A percentile compares a stretch with the other conserved stretches of the same genome.
phyloP scores from a whole-genome alignment of 305 asterid species.

The Fraxinus sp. region DNA sequence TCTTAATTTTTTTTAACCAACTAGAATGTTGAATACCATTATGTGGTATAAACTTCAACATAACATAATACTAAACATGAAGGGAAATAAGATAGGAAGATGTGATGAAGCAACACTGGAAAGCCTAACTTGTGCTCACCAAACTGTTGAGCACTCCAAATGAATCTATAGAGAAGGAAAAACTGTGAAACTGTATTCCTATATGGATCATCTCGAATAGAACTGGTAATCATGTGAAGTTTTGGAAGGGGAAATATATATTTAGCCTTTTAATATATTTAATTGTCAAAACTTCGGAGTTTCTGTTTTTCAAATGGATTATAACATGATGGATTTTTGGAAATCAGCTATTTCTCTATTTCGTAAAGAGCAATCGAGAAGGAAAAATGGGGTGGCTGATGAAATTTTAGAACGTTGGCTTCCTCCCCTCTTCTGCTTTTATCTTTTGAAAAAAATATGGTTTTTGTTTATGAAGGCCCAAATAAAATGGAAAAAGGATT shows the following conservation, averaged over 20 bases:
- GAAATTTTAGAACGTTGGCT: background rate
- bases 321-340: background rate
- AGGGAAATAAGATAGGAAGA: background rate
- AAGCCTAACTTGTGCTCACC: background rate
- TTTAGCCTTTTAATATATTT: background rate
- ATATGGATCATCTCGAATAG: background rate
- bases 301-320: background rate
- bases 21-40: constrained; percentile 2
- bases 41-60: background rate
- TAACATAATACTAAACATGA: background rate
- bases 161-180: background rate
- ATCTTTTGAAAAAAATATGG: background rate
- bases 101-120: background rate
- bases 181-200: background rate
- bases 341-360: background rate
- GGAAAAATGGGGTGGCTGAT: background rate
- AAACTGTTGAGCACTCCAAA: background rate
- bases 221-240: background rate
- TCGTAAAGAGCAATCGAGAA: background rate
- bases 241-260: background rate
- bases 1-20: background rate
- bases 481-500: background rate
- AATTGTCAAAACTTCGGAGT: background rate
- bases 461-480: background rate
- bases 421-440: background rate